Evolutionary conservation across 2,329 filamentous ascomycete genomes (phyloP).

Genomic region (Dactylellina drechsleri): DNA sequence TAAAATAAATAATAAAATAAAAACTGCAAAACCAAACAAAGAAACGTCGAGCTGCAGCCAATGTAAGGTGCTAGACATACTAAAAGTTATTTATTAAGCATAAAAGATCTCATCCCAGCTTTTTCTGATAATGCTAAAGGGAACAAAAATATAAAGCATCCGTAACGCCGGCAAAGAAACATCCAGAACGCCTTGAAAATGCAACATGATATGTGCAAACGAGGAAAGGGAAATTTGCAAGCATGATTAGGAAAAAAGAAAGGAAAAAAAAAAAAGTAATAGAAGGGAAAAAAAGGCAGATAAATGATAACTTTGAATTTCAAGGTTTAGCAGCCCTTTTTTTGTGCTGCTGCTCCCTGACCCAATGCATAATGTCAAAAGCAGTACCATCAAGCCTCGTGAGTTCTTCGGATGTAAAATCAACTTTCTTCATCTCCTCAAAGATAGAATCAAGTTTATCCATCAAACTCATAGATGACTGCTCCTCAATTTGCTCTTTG

Average conservation of each 20-base stretch:
- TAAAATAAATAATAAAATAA: no score
- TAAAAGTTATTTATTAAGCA: no score
- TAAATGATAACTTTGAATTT: neutral
- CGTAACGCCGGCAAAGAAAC: no score
- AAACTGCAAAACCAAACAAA: no score
- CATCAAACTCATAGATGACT: slow-evolving; percentile 7
- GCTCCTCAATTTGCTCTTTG: neutral
- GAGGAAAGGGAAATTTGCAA: neutral
- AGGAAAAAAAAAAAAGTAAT: neutral
- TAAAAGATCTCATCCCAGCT: no score
- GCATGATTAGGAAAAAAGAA: slow-evolving; percentile 1
- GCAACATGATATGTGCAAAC: neutral
- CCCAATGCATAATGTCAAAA: slow-evolving; percentile 52
- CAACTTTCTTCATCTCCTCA: slow-evolving; percentile 32
- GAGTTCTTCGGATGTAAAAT: slow-evolving; percentile 40
- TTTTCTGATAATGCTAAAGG: no score
- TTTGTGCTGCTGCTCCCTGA: slow-evolving; percentile 38
- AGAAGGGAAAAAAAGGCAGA: neutral
- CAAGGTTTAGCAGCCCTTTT: slow-evolving; percentile 5
- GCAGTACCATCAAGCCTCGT: slow-evolving; percentile 26
- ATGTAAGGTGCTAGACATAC: no score
- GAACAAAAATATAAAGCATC: no score
- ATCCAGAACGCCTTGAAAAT: slow-evolving; percentile 33
- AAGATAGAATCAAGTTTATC: slow-evolving; percentile 36
- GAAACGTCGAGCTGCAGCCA: no score